phyloP scores from a whole-genome alignment of 768 basidiomycete species.

The Solioccasus polychromus region DNA sequence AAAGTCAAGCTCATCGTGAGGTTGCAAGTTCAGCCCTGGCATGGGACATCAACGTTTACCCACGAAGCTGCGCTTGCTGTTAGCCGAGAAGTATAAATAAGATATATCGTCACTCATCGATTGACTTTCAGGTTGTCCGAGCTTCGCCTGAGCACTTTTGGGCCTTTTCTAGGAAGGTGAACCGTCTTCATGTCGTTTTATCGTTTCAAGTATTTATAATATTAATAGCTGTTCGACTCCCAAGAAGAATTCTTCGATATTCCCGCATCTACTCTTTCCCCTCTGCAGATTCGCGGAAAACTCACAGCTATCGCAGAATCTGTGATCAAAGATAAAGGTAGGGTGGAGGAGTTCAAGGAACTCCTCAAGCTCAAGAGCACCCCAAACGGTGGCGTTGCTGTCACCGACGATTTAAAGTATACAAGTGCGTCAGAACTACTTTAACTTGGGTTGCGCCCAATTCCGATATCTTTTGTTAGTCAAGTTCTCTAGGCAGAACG shows the following conservation, averaged over 20 bases:
- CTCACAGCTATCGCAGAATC: slow-evolving; percentile 58
- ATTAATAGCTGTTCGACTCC: slow-evolving; percentile 62
- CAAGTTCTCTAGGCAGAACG: slow-evolving; percentile 88
- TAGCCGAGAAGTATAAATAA: slow-evolving; percentile 13
- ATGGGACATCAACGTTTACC: slow-evolving; percentile 66
- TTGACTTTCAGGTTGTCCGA: slow-evolving; percentile 52
- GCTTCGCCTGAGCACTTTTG: slow-evolving; percentile 78
- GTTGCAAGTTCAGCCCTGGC: slow-evolving; percentile 79
- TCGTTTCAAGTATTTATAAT: neutral
- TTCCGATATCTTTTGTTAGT: slow-evolving; percentile 43
- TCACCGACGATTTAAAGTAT: slow-evolving; percentile 87
- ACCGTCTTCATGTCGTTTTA: slow-evolving; percentile 11
- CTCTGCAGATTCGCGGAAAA: slow-evolving; percentile 70
- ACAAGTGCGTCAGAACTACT: slow-evolving; percentile 51
- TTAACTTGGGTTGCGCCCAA: neutral
- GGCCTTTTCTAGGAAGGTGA: slow-evolving; percentile 66
- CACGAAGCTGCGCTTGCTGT: slow-evolving; percentile 86
- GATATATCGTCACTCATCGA: neutral
- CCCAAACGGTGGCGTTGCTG: slow-evolving; percentile 78
- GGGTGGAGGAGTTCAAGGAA: slow-evolving; percentile 55
- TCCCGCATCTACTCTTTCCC: slow-evolving; percentile 62
- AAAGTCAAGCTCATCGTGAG: slow-evolving; percentile 74
- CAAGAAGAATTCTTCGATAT: slow-evolving; percentile 83
- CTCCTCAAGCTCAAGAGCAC: slow-evolving; percentile 57
- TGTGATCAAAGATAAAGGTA: slow-evolving; percentile 46